Percentiles rank a stretch among this genome's conserved stretches.
Evolutionary conservation across 257 asterid genomes (phyloP).

Genomic region (Craterostigma plantagineum): DNA sequence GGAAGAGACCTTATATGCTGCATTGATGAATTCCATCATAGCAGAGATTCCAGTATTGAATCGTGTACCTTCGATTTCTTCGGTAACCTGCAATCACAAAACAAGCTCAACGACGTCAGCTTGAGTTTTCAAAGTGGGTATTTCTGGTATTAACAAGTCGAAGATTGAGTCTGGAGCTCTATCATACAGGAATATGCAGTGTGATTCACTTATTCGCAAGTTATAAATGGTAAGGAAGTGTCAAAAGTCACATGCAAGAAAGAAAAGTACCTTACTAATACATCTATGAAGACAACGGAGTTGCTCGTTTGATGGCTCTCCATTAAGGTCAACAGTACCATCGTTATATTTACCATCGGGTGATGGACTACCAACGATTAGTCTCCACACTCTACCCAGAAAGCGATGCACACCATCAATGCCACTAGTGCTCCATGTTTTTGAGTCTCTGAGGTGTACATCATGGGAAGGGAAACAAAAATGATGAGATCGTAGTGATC

Average conservation of each 20-base stretch:
- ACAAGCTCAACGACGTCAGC: background rate
- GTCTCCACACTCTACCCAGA: constrained; percentile 84
- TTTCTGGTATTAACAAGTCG: no score
- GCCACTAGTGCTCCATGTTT: constrained; percentile 95
- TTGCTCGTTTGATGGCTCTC: constrained; percentile 69
- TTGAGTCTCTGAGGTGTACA: constrained; percentile 54
- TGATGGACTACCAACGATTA: constrained; percentile 66
- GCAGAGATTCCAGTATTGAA: constrained; percentile 98
- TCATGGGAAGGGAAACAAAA: constrained; percentile 4
- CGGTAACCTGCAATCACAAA: constrained; percentile 36
- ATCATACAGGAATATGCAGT: no score
- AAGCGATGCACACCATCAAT: constrained; percentile 97
- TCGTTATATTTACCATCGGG: constrained; percentile 44
- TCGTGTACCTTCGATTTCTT: constrained; percentile 87
- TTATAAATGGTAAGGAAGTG: no score
- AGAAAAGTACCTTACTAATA: constrained; percentile 46
- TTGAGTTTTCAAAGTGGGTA: no score
- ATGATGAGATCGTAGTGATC: constrained; percentile 3
- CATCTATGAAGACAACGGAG: constrained; percentile 70
- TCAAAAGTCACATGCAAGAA: background rate
- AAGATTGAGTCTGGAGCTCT: no score
- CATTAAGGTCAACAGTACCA: constrained; percentile 43
- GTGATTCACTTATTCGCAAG: no score
- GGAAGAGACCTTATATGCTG: constrained; percentile 84
- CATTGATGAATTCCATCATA: constrained; percentile 95